Evolutionary conservation across 2,329 filamentous ascomycete genomes (phyloP), one percentile per base, ranked within the genome.

Genomic region (Hymenotorrendiella dingleyae): DNA sequence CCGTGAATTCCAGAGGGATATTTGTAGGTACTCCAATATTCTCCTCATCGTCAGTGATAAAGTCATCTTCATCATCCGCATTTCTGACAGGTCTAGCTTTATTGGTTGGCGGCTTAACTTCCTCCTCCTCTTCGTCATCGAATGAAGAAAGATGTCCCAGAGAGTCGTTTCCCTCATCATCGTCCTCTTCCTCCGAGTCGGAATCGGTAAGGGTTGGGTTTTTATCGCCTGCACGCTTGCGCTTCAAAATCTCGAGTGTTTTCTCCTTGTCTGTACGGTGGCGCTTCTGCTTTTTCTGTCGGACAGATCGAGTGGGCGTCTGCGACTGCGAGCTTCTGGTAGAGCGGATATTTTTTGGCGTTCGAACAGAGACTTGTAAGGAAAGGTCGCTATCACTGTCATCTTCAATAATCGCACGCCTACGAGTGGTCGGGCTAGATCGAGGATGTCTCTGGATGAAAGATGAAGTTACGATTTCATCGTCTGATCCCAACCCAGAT

Each of bases 1-100:
- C 65, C 1, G 80, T 85, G 60, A 87, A 88, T 53, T 84, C 68
- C 1, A 90, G 67, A 0, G 86, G 86, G 2, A 87, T 77, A 3
- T 70, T 23, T 19, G 66, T 62, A 2, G 74, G 78, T 1, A 76
- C 76, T 1, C 78, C 79, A 0, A 84, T 61, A 5, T 78, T 71
- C 12, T 79, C 80, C 19, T 79, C 80, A 34, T 83, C 68, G 2
- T 73, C 68, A 16, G 90, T 72, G 48, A 88, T 88, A 46, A 77
- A 62, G 3, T 55, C 54, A 14, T 57, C 50, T 12, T 60, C 51
- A 10, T 54, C 55, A 16, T 49, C 43, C 9, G 37, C 36, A 36
- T 21, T 52, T 44, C 11, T 32, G 37, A 23, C 35, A 9, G 23
- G 44, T 17, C 36, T 42, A 23, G 24, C 19, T 24, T 22, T 30